Evolutionary conservation across 2,329 filamentous ascomycete species (phyloP), one percentile per base, ranked within the genome.

Genomic region (Rhinocladiella similis): DNA sequence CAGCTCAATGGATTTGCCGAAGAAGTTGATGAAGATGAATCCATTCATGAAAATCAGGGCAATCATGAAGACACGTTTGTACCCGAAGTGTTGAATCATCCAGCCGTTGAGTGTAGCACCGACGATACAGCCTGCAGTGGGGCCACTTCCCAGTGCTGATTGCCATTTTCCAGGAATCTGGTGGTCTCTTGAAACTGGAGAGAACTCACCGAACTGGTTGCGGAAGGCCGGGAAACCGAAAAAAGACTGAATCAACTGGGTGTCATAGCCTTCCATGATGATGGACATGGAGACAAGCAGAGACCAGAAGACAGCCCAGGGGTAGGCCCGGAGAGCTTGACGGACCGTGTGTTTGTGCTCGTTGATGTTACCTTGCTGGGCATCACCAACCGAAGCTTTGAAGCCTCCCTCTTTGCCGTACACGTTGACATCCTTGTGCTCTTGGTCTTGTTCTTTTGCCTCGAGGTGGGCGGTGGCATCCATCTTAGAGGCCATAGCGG

Each of bases 41-140:
- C 53, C 59, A 18, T 59, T 59, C 70, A 69, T 84, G 68, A 63
- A 77, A 27, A 75, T 65, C 49, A 88, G 75, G 39, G 81, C 83
- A 16, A 65, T 74, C 55, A 88, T 81, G 36, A 86, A 86, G 65
- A 86, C 87, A 67, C 87, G 74, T 60, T 86, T 72, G 39, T 88
- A 76, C 14, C 86, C 86, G 52, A 89, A 77, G 49, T 89, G 82
- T 67, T 86, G 83, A 39, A 86, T 86, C 16, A 86, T 71, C 69
- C 77, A 83, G 39, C 86, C 86, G 66, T 86, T 87, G 68, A 87
- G 7, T 3, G 22, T 33, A 20, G 27, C 27, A 19, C 47, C 47
- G 16, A 49, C 16, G 38, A 51, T 29, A 13, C 7, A 25, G 41
- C 86, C 86, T 18, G 80, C 78, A 53, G 79, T 76, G 51, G 80